Percentiles rank a stretch among this genome's conserved stretches.
Evolutionary conservation across 768 basidiomycete species (phyloP).

Genomic region (Podaxis rugospora): DNA sequence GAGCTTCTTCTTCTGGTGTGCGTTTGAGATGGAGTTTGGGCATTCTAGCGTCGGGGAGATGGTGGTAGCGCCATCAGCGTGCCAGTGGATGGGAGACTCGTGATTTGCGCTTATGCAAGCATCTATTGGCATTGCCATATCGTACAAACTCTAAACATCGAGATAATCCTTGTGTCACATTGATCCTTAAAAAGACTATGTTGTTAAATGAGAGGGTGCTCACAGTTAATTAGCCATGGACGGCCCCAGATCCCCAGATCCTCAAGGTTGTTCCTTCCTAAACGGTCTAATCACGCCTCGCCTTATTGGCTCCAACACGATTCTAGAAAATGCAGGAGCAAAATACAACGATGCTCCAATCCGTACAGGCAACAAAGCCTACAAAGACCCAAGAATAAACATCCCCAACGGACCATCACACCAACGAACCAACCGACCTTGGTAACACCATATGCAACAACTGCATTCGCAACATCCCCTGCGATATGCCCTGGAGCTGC

Average conservation of each 20-base stretch:
- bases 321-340: conserved; percentile 67
- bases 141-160: not conserved
- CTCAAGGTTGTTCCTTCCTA: conserved; percentile 15
- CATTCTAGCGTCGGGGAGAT: conserved; percentile 20
- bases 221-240: not conserved
- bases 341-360: conserved; percentile 70
- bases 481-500: conserved; percentile 43
- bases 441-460: conserved; percentile 75
- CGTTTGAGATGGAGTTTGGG: conserved; percentile 60
- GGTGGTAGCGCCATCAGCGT: not conserved
- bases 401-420: not conserved
- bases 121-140: not conserved
- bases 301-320: conserved; percentile 60
- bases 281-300: conserved; percentile 28
- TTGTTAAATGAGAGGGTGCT: not conserved
- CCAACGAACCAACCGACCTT: conserved; percentile 47
- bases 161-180: not conserved
- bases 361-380: conserved; percentile 74
- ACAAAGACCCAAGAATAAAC: not conserved
- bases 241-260: not conserved
- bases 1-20: conserved; percentile 56
- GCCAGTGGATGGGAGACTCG: not conserved
- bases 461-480: conserved; percentile 77
- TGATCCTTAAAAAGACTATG: not conserved
- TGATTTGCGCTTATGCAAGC: conserved; percentile 14